Base-by-base conservation (phyloP, 192 early-diverging fungal species). In the Helicostylum pulchrum region DNA sequence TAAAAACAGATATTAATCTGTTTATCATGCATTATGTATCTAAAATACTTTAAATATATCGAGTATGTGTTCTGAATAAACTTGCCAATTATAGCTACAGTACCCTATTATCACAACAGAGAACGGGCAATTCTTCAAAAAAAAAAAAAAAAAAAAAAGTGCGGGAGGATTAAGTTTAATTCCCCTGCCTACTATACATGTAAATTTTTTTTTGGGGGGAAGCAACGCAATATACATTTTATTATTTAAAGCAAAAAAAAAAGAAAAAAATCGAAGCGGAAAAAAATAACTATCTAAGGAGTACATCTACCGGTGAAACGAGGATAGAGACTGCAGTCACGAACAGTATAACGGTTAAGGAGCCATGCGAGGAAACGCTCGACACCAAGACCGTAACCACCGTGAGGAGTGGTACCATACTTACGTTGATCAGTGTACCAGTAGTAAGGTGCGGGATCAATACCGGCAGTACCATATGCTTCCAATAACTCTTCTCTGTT, bases 351-450 rank as follows among this genome's bases (percentile, higher is more conserved):
- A 42, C 93, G 86, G 84, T 96, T 87, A 58, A 94, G 82, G 66
- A 99, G 69, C 97, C 97, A 99, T 26, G 96, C 97, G 53, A 99
- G 74, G 81, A 95, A 97, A 30, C 97, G 89, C 75, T 99, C 97
- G 32, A 98, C 70, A 64, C 97, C 97, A 46, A 99, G 87, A 48
- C 97, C 97, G 73, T 92, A 99, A 20, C 97, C 97, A 70, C 96
- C 97, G 65, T 98, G 96, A 64, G 95, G 92, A 66, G 86, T 86
- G 17, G 94, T 89, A 44, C 97, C 96, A 76, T 94, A 99, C 83
- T 97, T 98, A 80, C 97, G 91, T 82, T 98, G 97, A 62, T 99
- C 97, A 45, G 95, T 94, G 80, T 88, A 92, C 97, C 97, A 99
- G 84, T 98, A 98, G 85, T 99, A 99, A 23, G 95, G 94, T 2